These are phyloP conservation scores for Albophoma yamanashiensis DNA, from an alignment of 2,329 filamentous ascomycete species.

Conservation along the genomic window DNA sequence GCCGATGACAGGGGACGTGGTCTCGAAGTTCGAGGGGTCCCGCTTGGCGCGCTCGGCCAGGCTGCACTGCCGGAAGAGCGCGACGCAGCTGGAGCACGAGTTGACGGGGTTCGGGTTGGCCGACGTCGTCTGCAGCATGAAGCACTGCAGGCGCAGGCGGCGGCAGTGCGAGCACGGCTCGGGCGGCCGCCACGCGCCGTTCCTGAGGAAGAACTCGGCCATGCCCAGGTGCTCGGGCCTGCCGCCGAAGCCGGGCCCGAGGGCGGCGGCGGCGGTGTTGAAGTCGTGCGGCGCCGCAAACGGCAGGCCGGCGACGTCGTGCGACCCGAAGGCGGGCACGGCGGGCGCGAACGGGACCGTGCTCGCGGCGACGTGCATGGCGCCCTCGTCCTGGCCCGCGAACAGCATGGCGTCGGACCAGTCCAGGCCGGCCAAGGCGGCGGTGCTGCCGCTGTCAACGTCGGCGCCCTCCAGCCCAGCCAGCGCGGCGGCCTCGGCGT, in stretches of 20 bases:
- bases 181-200: conserved; percentile 29
- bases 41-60: conserved; percentile 32
- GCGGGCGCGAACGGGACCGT: background rate
- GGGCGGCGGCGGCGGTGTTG: background rate
- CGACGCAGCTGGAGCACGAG: conserved; percentile 39
- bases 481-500: background rate
- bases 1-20: conserved; percentile 32
- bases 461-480: background rate
- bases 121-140: conserved; percentile 33
- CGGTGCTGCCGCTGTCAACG: background rate
- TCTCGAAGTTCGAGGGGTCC: conserved; percentile 33
- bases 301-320: background rate
- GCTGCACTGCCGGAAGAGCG: conserved; percentile 38
- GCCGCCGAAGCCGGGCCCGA: background rate
- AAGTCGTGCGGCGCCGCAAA: background rate
- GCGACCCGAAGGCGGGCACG: conserved; percentile 1
- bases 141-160: conserved; percentile 32
- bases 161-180: conserved; percentile 33
- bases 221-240: conserved; percentile 11
- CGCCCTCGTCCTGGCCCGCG: background rate
- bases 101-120: conserved; percentile 37
- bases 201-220: conserved; percentile 27
- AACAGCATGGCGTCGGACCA: conserved; percentile 5
- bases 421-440: conserved; percentile 1
- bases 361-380: background rate